phyloP scores from a whole-genome alignment of 1,284 basidiomycete species.

The Earliella scabrosa region DNA sequence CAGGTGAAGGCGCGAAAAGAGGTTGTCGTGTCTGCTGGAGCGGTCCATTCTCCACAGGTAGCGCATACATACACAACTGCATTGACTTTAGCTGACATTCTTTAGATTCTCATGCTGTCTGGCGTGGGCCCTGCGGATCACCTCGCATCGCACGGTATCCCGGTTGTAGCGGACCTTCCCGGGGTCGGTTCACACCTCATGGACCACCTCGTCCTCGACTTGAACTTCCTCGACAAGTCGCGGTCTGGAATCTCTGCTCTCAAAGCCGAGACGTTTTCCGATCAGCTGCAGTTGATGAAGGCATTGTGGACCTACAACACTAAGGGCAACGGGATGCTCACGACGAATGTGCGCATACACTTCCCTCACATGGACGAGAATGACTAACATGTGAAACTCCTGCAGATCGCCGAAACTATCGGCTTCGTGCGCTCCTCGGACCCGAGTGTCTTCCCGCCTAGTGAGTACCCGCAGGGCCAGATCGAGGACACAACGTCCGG shows the following conservation, averaged over 20 bases:
- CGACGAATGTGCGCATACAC: slow-evolving; percentile 62
- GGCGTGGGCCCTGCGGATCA: slow-evolving; percentile 66
- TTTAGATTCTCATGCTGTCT: slow-evolving; percentile 70
- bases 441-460: slow-evolving; percentile 49
- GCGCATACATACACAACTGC: slow-evolving; percentile 5
- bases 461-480: slow-evolving; percentile 40
- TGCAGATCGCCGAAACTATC: slow-evolving; percentile 59
- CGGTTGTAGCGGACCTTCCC: slow-evolving; percentile 55
- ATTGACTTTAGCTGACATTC: not conserved
- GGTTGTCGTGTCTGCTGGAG: slow-evolving; percentile 65
- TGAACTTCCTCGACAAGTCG: slow-evolving; percentile 56
- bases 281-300: slow-evolving; percentile 38
- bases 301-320: slow-evolving; percentile 48
- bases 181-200: slow-evolving; percentile 63
- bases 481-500: slow-evolving; percentile 57
- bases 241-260: slow-evolving; percentile 27
- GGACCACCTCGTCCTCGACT: slow-evolving; percentile 58
- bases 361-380: too few relatives aligned
- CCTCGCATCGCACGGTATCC: slow-evolving; percentile 52
- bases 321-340: slow-evolving; percentile 49
- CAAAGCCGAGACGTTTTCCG: slow-evolving; percentile 41
- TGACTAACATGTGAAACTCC: too few relatives aligned
- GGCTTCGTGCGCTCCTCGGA: slow-evolving; percentile 64
- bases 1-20: slow-evolving; percentile 56
- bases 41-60: slow-evolving; percentile 66